A percentile compares a stretch with the other conserved stretches of the same genome.
These are phyloP conservation scores for Cornus kousa DNA, from an alignment of 148 eudicot species.

Conservation along the genomic window DNA sequence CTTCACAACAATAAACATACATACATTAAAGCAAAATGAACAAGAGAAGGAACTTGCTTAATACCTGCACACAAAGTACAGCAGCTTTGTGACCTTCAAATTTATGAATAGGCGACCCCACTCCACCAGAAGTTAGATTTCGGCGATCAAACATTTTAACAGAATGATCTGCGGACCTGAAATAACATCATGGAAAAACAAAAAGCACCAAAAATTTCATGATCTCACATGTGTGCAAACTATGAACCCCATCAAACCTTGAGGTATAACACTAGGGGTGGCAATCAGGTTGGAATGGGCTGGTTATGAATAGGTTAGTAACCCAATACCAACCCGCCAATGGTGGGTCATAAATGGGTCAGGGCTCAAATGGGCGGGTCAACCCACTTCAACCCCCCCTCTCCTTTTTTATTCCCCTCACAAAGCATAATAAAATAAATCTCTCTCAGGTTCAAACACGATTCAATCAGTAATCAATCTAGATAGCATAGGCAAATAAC, in stretches of 20 bases:
- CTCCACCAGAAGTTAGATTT: slow-evolving; percentile 56
- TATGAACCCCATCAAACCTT: not conserved
- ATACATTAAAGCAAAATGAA: not conserved
- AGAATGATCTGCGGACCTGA: slow-evolving; percentile 91
- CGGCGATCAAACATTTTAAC: slow-evolving; percentile 86
- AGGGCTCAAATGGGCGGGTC: no score
- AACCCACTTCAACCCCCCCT: no score
- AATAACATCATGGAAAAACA: slow-evolving; percentile 9
- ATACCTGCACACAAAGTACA: slow-evolving; percentile 94
- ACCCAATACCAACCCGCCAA: no score
- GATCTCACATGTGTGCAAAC: not conserved
- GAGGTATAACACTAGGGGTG: not conserved
- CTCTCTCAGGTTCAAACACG: no score
- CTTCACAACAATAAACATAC: not conserved
- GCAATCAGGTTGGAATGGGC: no score
- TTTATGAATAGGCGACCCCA: slow-evolving; percentile 73
- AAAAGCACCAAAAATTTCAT: slow-evolving; percentile 2
- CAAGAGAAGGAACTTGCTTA: slow-evolving; percentile 1
- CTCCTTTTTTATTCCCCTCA: no score
- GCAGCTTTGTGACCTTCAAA: slow-evolving; percentile 91
- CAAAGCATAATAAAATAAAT: no score
- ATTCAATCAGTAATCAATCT: no score
- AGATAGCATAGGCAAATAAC: no score
- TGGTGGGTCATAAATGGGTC: no score
- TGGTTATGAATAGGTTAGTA: no score